A percentile compares a stretch with the other conserved stretches of the same genome.
Conservation (phyloP, 345 rosid genomes). For the Citrus maxima region DNA sequence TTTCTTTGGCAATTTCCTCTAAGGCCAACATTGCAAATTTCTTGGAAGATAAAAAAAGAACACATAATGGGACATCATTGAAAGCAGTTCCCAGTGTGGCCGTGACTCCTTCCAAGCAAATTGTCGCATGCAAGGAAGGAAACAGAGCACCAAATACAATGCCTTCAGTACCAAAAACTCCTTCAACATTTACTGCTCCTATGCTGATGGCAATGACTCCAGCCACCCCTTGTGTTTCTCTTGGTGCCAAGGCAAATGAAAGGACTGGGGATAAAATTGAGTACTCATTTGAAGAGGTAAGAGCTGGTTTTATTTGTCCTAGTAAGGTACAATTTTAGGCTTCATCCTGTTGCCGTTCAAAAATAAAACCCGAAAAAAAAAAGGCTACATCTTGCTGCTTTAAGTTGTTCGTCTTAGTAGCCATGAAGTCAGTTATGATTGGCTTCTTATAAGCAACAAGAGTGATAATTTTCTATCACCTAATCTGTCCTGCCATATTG, state of each 20-base stretch:
- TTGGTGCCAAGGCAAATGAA: slow-evolving; percentile 14
- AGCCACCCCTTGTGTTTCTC: slow-evolving; percentile 36
- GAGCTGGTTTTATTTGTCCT: slow-evolving; percentile 33
- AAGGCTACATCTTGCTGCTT: neutral
- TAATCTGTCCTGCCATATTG: too few species aligned
- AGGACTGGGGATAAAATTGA: slow-evolving; percentile 14
- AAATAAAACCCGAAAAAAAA: too few species aligned
- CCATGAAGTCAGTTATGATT: neutral
- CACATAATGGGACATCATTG: slow-evolving; percentile 19
- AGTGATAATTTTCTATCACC: neutral
- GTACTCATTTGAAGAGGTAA: slow-evolving; percentile 47
- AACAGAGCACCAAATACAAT: slow-evolving; percentile 28
- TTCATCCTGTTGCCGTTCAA: neutral
- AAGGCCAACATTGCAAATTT: slow-evolving; percentile 44
- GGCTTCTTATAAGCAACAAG: neutral
- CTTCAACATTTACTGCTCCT: slow-evolving; percentile 43
- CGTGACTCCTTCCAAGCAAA: slow-evolving; percentile 18
- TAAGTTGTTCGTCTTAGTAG: neutral
- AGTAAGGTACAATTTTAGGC: neutral
- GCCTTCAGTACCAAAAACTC: slow-evolving; percentile 45
- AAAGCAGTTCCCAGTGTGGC: slow-evolving; percentile 6
- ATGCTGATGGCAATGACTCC: slow-evolving; percentile 63
- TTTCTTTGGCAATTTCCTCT: slow-evolving; percentile 33
- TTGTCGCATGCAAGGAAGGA: slow-evolving; percentile 25
- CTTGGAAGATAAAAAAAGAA: slow-evolving; percentile 33